Percentiles rank a stretch among this genome's conserved stretches.
phyloP scores from a whole-genome alignment of 2,329 filamentous ascomycete genomes.

The Fusarium staphyleae region DNA sequence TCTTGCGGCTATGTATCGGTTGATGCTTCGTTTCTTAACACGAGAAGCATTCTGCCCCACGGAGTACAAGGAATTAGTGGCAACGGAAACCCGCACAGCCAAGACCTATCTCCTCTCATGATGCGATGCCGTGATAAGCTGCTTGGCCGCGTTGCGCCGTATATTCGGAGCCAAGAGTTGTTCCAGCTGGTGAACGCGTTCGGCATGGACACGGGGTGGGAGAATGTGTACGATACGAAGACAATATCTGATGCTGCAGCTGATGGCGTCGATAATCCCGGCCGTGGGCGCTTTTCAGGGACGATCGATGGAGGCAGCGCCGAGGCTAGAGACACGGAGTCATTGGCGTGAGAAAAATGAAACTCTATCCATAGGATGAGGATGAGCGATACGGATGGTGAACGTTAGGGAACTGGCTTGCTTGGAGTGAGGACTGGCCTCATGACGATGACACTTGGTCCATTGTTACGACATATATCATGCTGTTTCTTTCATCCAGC shows the following conservation, averaged over 20 bases:
- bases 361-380: conserved; percentile 5
- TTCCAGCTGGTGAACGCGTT: conserved; percentile 43
- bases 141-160: conserved; percentile 46
- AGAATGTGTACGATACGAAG: conserved; percentile 43
- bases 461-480: background rate
- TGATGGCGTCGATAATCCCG: conserved; percentile 49
- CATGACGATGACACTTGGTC: background rate
- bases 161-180: conserved; percentile 42
- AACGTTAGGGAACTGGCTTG: no score
- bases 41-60: conserved; percentile 45
- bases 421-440: no score
- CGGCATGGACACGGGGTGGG: conserved; percentile 50
- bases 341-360: background rate
- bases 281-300: conserved; percentile 52
- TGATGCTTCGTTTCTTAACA: conserved; percentile 46
- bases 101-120: conserved; percentile 43
- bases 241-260: conserved; percentile 44
- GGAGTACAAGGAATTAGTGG: conserved; percentile 33
- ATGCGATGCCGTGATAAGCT: conserved; percentile 48
- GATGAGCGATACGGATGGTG: background rate
- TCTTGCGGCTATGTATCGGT: conserved; percentile 68
- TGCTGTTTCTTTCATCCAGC: background rate
- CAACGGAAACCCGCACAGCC: conserved; percentile 34
- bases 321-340: conserved; percentile 1
- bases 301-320: conserved; percentile 33